Base-by-base conservation (phyloP, 1,284 basidiomycete species). In the Boletus sp. region DNA sequence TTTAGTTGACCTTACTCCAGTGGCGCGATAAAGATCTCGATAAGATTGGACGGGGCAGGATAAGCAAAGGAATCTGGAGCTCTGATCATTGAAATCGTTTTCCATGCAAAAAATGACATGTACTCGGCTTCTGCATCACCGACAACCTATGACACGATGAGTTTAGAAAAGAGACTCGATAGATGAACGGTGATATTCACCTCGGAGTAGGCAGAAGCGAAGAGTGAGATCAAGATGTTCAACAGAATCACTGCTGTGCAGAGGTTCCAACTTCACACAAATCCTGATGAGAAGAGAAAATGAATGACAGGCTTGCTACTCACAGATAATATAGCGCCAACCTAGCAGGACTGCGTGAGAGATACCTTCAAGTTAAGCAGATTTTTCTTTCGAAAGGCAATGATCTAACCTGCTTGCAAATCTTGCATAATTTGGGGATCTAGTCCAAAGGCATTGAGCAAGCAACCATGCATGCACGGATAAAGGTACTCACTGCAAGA, bases 221-320 rank as follows among this genome's bases (percentile, higher is more conserved):
- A 98, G 59, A 98, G 71, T 10, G 95, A 97, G 57, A 99, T 93
- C 58, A 99, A 78, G 61, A 99, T 85, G 67, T 96, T 97, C 67
- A 96, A 78, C 46, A 97, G 77, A 54, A 97, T 83, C 49, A 97
- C 78, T n/a, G 83, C 84, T 1, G 91, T 88, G 35, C 85, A 76
- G 39, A 92, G 79, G 67, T 88, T 93, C 92, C 93, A 94, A 49
- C 84, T 87, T 53, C 41, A 51, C 44, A 44, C 17, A 44, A 44
- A 19, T 32, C 17, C 23, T 41, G 25, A 32, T 62, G 20, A 55
- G 48, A 13, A 14, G 26, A 25, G 32, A 46, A 19, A 56, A 27
- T 22, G 20, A 17, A 16, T 36, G 14, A 26, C 41, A 22, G 10
- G 26, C 25, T 48, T 9, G 12, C n/a, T 26, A 57, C 81, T 66